These are phyloP conservation scores for Eutreptiella sp. DNA, from an alignment of 208 protist genomes.

Conservation along the genomic window DNA sequence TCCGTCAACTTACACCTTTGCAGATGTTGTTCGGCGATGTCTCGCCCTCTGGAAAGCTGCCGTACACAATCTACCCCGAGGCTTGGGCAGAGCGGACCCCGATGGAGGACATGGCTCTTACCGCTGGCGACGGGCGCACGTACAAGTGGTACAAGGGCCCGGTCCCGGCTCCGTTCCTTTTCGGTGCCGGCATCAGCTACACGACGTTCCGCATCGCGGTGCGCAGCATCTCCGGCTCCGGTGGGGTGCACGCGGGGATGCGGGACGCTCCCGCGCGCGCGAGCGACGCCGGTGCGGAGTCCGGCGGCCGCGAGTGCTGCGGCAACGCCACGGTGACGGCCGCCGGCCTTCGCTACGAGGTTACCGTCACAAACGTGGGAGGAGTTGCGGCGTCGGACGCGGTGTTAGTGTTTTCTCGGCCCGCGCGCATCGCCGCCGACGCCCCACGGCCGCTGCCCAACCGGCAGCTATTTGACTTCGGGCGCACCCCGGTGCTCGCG, in stretches of 20 bases:
- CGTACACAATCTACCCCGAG: slow-evolving; percentile 37
- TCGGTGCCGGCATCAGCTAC: slow-evolving; percentile 32
- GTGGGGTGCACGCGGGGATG: too few species aligned
- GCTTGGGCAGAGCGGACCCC: slow-evolving; percentile 20
- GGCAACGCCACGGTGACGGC: too few species aligned
- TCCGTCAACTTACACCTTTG: too few species aligned
- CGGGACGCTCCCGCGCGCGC: too few species aligned
- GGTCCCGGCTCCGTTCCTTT: slow-evolving; percentile 25
- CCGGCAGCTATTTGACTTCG: too few species aligned
- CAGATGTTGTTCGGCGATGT: slow-evolving; percentile 31
- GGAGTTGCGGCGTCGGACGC: not conserved
- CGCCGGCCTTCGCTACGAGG: too few species aligned
- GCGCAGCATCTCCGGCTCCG: too few species aligned
- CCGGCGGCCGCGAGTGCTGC: too few species aligned
- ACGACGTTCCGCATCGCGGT: slow-evolving; percentile 26
- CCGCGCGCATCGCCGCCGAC: too few species aligned
- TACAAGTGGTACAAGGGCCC: slow-evolving; percentile 47
- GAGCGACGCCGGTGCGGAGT: too few species aligned
- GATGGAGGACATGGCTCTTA: slow-evolving; percentile 30
- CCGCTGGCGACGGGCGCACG: slow-evolving; percentile 24
- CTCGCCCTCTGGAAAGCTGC: slow-evolving; percentile 38
- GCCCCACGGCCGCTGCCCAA: too few species aligned
- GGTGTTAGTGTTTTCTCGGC: slow-evolving; percentile 14
- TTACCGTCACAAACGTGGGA: slow-evolving; percentile 1
- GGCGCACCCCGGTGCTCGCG: too few species aligned